Conservation (phyloP, 139 green algal genomes). For the Coelastrella sp. region DNA sequence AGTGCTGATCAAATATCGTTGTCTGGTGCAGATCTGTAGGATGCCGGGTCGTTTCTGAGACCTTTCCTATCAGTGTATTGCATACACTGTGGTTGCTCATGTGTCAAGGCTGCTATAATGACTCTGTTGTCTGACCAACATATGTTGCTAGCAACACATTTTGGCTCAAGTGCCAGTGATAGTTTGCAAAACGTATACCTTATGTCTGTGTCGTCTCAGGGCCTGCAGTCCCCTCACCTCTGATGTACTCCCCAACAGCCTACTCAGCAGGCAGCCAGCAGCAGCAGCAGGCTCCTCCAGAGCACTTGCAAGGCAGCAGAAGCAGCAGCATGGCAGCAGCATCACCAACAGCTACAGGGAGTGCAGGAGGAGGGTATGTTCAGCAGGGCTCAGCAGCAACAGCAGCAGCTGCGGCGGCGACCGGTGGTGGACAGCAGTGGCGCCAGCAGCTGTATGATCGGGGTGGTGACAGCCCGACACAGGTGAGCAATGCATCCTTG, state of each 20-base stretch:
- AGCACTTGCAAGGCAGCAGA: background rate
- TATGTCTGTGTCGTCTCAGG: too few species aligned
- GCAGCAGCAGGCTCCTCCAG: background rate
- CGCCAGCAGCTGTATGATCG: background rate
- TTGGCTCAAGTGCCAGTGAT: too few species aligned
- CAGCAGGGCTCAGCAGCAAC: slow-evolving; percentile 11
- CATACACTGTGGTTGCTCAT: too few species aligned
- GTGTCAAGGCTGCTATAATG: too few species aligned
- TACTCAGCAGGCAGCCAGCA: background rate
- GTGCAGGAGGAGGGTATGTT: background rate
- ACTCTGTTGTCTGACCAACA: too few species aligned
- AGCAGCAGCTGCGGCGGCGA: background rate
- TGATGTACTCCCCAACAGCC: background rate
- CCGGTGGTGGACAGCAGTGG: slow-evolving; percentile 23
- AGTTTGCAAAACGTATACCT: too few species aligned
- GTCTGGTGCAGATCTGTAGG: too few species aligned
- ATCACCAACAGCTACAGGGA: background rate
- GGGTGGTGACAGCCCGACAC: slow-evolving; percentile 37
- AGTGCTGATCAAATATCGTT: too few species aligned
- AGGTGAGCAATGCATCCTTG: background rate
- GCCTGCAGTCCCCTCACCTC: too few species aligned
- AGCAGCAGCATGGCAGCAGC: slow-evolving; percentile 16
- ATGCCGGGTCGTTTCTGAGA: too few species aligned
- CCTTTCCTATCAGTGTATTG: too few species aligned
- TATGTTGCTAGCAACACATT: too few species aligned